Evolutionary conservation across 2,329 filamentous ascomycete species (phyloP).

Genomic region (Penicillium occitanis): DNA sequence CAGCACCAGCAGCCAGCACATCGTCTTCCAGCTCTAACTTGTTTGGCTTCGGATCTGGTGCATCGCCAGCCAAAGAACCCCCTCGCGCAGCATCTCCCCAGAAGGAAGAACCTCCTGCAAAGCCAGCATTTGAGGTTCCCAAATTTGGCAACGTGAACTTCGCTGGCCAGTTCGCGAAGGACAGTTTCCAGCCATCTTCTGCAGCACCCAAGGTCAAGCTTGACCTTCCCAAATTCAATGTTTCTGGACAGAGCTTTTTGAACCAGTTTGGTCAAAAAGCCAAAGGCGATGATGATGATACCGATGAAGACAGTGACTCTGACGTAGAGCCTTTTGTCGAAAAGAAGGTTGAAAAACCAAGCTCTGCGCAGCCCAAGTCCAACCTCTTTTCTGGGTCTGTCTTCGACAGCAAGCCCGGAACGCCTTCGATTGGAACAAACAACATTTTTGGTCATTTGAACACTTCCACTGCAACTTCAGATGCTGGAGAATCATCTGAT

Average conservation of each 20-base stretch:
- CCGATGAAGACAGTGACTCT: slow-evolving; percentile 23
- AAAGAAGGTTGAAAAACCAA: slow-evolving; percentile 10
- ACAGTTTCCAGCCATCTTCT: slow-evolving; percentile 19
- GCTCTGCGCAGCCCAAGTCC: not conserved
- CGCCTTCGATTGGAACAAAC: slow-evolving; percentile 10
- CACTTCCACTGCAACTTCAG: slow-evolving; percentile 15
- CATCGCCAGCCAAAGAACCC: not conserved
- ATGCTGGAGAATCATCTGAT: slow-evolving; percentile 16
- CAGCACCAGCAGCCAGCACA: slow-evolving; percentile 4
- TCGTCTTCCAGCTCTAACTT: not conserved
- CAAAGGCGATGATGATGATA: slow-evolving; percentile 16
- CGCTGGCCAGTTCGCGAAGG: slow-evolving; percentile 18
- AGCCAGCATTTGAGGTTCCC: slow-evolving; percentile 20
- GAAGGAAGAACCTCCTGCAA: slow-evolving; percentile 12
- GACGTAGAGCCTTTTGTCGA: slow-evolving; percentile 40
- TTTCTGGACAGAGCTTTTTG: slow-evolving; percentile 15
- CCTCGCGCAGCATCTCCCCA: slow-evolving; percentile 8
- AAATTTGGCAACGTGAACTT: slow-evolving; percentile 20
- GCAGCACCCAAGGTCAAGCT: slow-evolving; percentile 9
- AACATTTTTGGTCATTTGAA: slow-evolving; percentile 22
- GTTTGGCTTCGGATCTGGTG: not conserved
- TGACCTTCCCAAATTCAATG: slow-evolving; percentile 19
- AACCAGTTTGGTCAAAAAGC: slow-evolving; percentile 21
- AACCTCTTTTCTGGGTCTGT: slow-evolving; percentile 8
- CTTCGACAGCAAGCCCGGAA: slow-evolving; percentile 18